Base-by-base conservation (phyloP, 371 early-diverging fungal species). In the Actinomortierella ambigua region DNA sequence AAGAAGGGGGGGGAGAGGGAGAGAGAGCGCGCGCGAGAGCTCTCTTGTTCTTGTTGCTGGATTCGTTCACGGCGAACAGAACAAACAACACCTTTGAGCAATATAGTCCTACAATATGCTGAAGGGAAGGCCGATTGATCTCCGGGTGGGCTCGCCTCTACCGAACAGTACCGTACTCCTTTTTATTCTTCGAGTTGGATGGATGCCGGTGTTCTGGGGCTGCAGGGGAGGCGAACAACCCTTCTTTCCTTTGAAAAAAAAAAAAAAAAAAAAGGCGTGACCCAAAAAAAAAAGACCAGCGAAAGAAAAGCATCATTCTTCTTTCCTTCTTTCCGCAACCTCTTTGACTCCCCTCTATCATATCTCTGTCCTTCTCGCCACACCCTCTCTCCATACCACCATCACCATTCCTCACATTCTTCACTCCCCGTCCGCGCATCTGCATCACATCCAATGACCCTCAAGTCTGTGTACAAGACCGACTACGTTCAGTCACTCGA, bases 401-500 rank as follows among this genome's bases (percentile, higher is more conserved):
- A 48, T 48, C 15, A 22, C 48, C 48, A 11, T 8, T 20, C 22
- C 22, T 22, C 24, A 18, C 22, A 3, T 22, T 48, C 22, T 24
- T 22, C 9, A 18, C 9, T 17, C 48, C 48, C 24, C 22, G 18
- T 18, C 48, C 22, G 15, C 2, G 44, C 44, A 48, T 22, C 48
- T 48, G 20, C 48, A 17, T 4, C 34, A 34, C 7, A 34, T 48
- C 5, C 61, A 53, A 75, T 75, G 75, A 75, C 68, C 11, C 65
- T 75, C 28, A 68, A 67, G 29, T 44, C 75, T 6, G 46, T 67
- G 55, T 75, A 75, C 53, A 75, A 75, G 50, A 51, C 63, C 24
- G 75, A 75, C 53, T 77, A 77, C 51, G 56, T 70, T 59, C 77
- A 77, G 51, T 46, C 64, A 4, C 65, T 82, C 62, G 87, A 87